Base-by-base conservation (phyloP, 129 eudicot genomes). In the Arctium minus region DNA sequence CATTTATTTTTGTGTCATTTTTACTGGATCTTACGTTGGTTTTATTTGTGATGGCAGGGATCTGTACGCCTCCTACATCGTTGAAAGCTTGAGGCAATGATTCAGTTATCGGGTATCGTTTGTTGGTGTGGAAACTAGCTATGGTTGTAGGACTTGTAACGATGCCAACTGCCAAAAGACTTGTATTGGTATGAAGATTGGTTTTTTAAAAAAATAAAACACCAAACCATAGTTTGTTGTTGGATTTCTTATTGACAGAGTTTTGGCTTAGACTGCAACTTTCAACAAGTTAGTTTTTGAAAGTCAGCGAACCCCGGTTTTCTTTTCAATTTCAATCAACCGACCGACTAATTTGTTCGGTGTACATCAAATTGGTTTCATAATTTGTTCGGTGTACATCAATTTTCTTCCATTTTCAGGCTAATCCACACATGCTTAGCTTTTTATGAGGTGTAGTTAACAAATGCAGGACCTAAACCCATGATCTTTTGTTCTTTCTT, bases 81-180 rank as follows among this genome's bases (percentile, higher is more conserved):
- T 92, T 77, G 97, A 94, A 76, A 86, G 92, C 90, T 81, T 92
- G 91, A 92, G 98, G 92, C 91, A 91, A 86, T 92, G 83, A 90
- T 65, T 65, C 38, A 69, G 60, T 50, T 69, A 29, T 70, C 11
- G 10, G 35, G 65, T 67, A 64, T 65, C 11, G 35, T 4, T 60
- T 60, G 68, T 60, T 60, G 71, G 33, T 8, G 35, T 67, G 71
- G 70, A 27, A 65, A 65, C 70, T 65, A 65, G 18, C 18, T 32
- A 38, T 35, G 69, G 69, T 1, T n/a, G 69, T 46, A 46, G 56
- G 56, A 46, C 56, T 46, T 46, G 12, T 1, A 8, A 1, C 11
- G 50, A 2, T 22, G 27, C 27, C 27, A 22, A 22, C 27, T 42
- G 50, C 50, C 50, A 42, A 42, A 72, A 46, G 70, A 82, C 69